Evolutionary conservation across 1,284 basidiomycete genomes (phyloP), one percentile per base, ranked within the genome.

Genomic region (Papiliotrema laurentii): DNA sequence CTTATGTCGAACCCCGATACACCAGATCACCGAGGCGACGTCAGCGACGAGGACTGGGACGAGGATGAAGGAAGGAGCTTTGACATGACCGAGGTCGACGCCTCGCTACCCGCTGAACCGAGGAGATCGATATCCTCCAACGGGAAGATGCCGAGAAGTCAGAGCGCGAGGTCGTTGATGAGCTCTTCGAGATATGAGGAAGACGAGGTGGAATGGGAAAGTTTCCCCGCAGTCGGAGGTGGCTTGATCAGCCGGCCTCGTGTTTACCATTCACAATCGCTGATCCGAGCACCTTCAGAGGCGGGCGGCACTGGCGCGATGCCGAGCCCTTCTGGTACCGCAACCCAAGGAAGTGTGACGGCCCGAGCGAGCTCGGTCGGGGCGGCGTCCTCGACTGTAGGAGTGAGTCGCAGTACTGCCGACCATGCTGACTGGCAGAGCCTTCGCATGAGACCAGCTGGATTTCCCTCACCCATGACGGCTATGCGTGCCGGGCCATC

Each of bases 171-270:
- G 13, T 30, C 38, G 5, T 7, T 42, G 14, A 36, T 34, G 14
- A 18, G 49, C 45, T 38, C 48, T 43, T 22, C 52, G 35, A 36
- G 26, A 27, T 48, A 51, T 2, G 56, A 59, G 28, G 59, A 60
- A 28, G 57, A 66, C 28, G 48, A 52, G 19, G 55, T 64, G 11
- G 60, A 69, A 39, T 73, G 68, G 66, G 70, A 73, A 48, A 63
- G 83, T 0, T 81, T 86, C 51, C 84, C 86, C 1, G 86, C 87
- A 13, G 83, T 88, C 10, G 86, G 87, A 27, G 86, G 86, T 24
- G 86, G 86, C 1, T 80, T 79, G 0, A 78, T 89, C 51, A 84
- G 84, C 2, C 78, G 86, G 21, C 87, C 87, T 0, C 75, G 87
- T 4, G 78, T 89, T 21, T 82, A 81, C 53, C 86, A 88, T 63